These are phyloP conservation scores for Pochonia chlamydosporia DNA, from an alignment of 2,329 filamentous ascomycete species.

Conservation along the genomic window DNA sequence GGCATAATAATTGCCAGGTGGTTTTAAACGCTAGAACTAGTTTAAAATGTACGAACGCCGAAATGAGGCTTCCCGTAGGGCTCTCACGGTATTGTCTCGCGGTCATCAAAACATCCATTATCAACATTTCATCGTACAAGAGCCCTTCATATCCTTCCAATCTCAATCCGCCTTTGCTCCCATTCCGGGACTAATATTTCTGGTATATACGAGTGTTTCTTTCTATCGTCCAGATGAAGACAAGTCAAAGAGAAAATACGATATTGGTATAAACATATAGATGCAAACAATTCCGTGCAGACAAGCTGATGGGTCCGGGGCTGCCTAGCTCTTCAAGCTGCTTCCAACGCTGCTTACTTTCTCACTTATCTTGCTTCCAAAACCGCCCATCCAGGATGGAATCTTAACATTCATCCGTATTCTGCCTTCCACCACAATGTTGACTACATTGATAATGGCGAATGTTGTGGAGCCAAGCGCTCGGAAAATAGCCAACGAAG, in stretches of 20 bases:
- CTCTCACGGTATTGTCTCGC: not conserved
- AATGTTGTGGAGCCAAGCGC: constrained; percentile 78
- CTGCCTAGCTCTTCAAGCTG: constrained; percentile 29
- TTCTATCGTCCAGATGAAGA: not conserved
- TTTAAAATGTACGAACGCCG: too few species aligned
- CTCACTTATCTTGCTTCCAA: constrained; percentile 38
- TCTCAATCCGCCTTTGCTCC: not conserved
- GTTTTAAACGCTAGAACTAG: too few species aligned
- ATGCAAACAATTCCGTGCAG: too few species aligned
- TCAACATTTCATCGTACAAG: constrained; percentile 14
- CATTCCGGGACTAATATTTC: not conserved
- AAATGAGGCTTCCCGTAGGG: not conserved
- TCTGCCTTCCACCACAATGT: constrained; percentile 80
- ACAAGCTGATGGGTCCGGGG: too few species aligned
- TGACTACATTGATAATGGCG: constrained; percentile 75
- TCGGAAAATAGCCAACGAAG: constrained; percentile 78
- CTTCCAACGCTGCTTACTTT: constrained; percentile 45
- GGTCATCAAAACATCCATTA: not conserved
- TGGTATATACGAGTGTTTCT: too few species aligned
- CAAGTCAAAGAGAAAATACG: not conserved
- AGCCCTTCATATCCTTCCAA: not conserved
- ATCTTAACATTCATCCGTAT: constrained; percentile 54
- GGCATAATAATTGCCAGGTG: too few species aligned
- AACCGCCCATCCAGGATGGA: constrained; percentile 36
- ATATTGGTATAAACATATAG: too few species aligned